Percentiles rank a stretch among this genome's conserved stretches.
These are phyloP conservation scores for Colletotrichum cuscutae DNA, from an alignment of 2,329 filamentous ascomycete species.

Conservation along the genomic window DNA sequence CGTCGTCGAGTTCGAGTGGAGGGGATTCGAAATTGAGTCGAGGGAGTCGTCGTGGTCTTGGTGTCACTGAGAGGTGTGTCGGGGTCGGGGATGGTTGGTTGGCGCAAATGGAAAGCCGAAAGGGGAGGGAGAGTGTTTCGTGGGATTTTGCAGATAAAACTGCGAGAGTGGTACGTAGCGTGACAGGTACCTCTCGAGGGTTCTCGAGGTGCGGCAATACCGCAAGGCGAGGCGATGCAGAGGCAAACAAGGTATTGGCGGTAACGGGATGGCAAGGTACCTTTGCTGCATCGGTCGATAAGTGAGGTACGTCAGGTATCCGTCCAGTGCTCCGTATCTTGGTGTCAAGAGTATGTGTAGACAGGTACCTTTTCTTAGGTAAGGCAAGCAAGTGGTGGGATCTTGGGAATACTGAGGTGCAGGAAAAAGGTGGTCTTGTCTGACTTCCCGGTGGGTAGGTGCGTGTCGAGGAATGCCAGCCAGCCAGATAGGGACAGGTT, in stretches of 20 bases:
- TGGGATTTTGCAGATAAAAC: conserved; percentile 32
- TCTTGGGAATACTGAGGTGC: background rate
- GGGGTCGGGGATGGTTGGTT: conserved; percentile 20
- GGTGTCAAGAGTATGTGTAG: too few species aligned
- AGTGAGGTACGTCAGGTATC: background rate
- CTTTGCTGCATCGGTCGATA: background rate
- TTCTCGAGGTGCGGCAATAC: background rate
- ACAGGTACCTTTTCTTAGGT: background rate
- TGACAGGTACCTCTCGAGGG: conserved; percentile 15
- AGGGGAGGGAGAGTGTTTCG: conserved; percentile 32
- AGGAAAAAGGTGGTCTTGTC: conserved; percentile 9
- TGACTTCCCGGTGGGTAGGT: conserved; percentile 13
- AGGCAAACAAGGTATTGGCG: background rate
- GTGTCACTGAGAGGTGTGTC: background rate
- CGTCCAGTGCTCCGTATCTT: too few species aligned
- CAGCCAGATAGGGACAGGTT: conserved; percentile 34
- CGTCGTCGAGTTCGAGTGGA: conserved; percentile 14
- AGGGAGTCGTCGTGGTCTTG: conserved; percentile 21
- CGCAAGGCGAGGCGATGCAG: background rate
- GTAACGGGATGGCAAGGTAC: background rate
- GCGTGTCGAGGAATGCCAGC: conserved; percentile 21
- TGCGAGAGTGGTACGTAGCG: conserved; percentile 28
- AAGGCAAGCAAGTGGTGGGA: background rate
- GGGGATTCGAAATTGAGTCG: conserved; percentile 1
- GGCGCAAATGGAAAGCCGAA: conserved; percentile 23